Base-by-base conservation (phyloP, 257 asterid species). In the Thymus quinquecostatus region DNA sequence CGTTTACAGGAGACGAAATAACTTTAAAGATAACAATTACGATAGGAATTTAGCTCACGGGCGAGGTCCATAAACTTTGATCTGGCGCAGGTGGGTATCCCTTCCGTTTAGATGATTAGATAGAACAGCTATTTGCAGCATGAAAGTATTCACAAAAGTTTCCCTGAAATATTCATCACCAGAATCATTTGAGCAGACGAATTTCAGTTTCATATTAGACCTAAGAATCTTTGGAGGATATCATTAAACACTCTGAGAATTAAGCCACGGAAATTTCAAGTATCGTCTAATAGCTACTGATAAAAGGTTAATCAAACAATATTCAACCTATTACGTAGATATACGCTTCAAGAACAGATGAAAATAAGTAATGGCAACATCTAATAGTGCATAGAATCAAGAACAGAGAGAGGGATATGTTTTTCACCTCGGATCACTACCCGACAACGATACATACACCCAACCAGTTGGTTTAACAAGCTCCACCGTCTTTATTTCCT, bases 71-170 rank as follows among this genome's bases (percentile, higher is more conserved):
- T 89, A 89, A 78, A 91, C 90, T 89, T 94, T 94, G 77, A 94
- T 88, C 78, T 94, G 99, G 78, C 99, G 92, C 61, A 94, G 87
- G 77, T 91, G 98, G 36, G 98, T 92, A 74, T 95, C 98, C 84
- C 96, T 88, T 67, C 97, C 98, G 12, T 92, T 92, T 21, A 95
- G 92, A 83, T 92, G 97, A 81, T 95, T 95, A 55, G 99, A 82
- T 72, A 92, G 60, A 55, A 95, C 81, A 12, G 83, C 88, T 48
- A 95, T 90, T 82, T 92, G 98, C 87, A 95, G 81, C 99, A 92
- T 92, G 91, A 95, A 95, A 11, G 99, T 86, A 81, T 87, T 88
- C 80, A 89, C 96, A 89, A 91, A 94, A 53, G 97, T 91, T 81
- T 94, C 98, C 87, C 97, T 87, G 87, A 66, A 70, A 73, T 73